phyloP scores from a whole-genome alignment of 352 stramenopile genomes.

The Phytophthora colocasiae region DNA sequence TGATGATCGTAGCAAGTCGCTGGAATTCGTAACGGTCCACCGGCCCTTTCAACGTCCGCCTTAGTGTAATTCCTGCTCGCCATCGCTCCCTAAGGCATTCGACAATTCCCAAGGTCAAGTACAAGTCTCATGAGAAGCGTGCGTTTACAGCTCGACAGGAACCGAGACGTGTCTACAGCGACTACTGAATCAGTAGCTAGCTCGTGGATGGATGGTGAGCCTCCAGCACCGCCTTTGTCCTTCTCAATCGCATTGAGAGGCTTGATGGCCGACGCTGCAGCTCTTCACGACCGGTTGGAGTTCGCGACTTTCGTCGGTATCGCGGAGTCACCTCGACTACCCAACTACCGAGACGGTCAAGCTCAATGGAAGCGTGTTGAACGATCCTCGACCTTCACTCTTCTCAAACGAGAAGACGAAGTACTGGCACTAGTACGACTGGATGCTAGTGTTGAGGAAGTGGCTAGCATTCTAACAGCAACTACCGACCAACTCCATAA shows the following conservation, averaged over 20 bases:
- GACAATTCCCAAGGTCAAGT: slow-evolving; percentile 2
- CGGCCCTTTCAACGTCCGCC: too few relatives aligned
- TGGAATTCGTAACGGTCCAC: too few relatives aligned
- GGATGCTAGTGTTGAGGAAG: slow-evolving; percentile 42
- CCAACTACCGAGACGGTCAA: slow-evolving; percentile 12
- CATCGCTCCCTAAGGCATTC: slow-evolving; percentile 9
- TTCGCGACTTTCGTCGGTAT: slow-evolving; percentile 25
- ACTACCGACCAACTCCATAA: slow-evolving; percentile 25
- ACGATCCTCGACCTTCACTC: slow-evolving; percentile 21
- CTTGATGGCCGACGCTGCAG: slow-evolving; percentile 22
- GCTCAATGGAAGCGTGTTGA: slow-evolving; percentile 34
- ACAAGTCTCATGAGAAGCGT: slow-evolving; percentile 12
- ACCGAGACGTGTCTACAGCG: slow-evolving; percentile 1
- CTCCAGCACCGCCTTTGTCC: slow-evolving; percentile 18
- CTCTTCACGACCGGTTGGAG: slow-evolving; percentile 27
- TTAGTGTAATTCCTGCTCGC: too few relatives aligned
- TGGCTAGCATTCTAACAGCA: slow-evolving; percentile 31
- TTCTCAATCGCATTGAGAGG: slow-evolving; percentile 23
- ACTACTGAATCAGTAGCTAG: slow-evolving; percentile 11
- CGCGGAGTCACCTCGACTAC: slow-evolving; percentile 22
- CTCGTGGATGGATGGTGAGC: slow-evolving; percentile 25
- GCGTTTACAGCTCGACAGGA: slow-evolving; percentile 17
- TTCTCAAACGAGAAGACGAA: slow-evolving; percentile 33
- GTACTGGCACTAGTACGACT: slow-evolving; percentile 35
- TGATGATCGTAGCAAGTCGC: too few relatives aligned